These are phyloP conservation scores for Tilletia setariae DNA, from an alignment of 1,284 basidiomycete genomes.

Conservation along the genomic window DNA sequence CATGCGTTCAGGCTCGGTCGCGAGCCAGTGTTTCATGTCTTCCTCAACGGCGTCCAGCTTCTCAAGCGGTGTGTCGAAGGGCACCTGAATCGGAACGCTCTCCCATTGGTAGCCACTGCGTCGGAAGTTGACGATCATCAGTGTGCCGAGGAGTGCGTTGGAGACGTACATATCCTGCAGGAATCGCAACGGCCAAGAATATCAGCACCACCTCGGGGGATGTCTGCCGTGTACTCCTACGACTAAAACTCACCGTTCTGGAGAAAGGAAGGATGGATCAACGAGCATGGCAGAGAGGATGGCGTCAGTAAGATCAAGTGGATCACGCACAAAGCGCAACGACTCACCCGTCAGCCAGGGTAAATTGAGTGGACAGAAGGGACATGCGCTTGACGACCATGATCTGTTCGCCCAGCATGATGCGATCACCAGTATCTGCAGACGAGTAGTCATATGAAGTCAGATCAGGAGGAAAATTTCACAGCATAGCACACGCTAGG, in stretches of 20 bases:
- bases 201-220: too few species aligned
- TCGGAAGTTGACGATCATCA: conserved; percentile 47
- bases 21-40: conserved; percentile 51
- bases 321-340: too few species aligned
- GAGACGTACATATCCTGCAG: conserved; percentile 43
- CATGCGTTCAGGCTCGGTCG: conserved; percentile 48
- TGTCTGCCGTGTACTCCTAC: too few species aligned
- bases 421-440: conserved; percentile 45
- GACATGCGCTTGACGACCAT: conserved; percentile 47
- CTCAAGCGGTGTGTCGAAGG: conserved; percentile 45
- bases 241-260: conserved; percentile 3
- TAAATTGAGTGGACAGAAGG: conserved; percentile 45
- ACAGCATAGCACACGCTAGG: background rate
- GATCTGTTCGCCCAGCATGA: conserved; percentile 34
- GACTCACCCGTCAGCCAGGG: conserved; percentile 34
- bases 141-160: conserved; percentile 39
- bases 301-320: background rate
- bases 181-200: background rate
- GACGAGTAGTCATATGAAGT: background rate
- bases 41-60: conserved; percentile 48
- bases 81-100: conserved; percentile 40
- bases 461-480: background rate
- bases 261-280: background rate
- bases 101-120: conserved; percentile 50
- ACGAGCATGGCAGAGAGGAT: background rate